Evolutionary conservation across 306 rosid genomes (phyloP), one percentile per base, ranked within the genome.

Genomic region (Lotus japonicus): DNA sequence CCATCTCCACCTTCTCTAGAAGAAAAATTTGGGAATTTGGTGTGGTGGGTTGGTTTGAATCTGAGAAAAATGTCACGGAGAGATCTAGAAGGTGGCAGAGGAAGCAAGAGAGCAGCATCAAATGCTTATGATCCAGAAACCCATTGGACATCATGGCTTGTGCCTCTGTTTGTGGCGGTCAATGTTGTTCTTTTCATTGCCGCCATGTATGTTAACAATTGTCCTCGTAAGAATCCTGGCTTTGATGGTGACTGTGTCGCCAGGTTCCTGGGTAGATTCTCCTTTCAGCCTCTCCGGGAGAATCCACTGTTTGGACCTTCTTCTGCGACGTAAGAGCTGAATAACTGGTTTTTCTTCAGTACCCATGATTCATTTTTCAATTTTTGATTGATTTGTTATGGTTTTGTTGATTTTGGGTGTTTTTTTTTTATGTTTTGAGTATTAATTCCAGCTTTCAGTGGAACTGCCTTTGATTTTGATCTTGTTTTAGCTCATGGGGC

Each of bases 231-330:
- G 23, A 67, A 76, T 76, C 10, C 6, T 16, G 72, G 11, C 10
- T 5, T 75, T 2, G 13, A 72, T 5, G 92, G 86, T n/a, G 77
- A 72, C 11, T 92, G 96, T 6, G 87, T 83, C 15, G 90, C 83
- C 0, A 81, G 57, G 68, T 81, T 89, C 35, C 90, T 92, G 0
- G 87, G 87, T 5, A 70, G 85, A 8, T 84, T 89, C 70, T 88
- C 98, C 44, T 92, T 92, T 31, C 83, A 89, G 79, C 89, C 98
- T 51, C 63, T 88, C 4, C 45, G 41, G 56, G 91, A 85, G 70
- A 92, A 92, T 84, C 96, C 96, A 15, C 77, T 87, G 73, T 83
- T 92, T 13, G 98, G 97, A 1, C 89, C 98, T 57, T 89, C 96
- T 82, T 85, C 98, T 31, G 19, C 62, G 10, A 88, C 94, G 96